Conservation (phyloP, 2,329 filamentous ascomycete species). For the Penicillium decumbens region DNA sequence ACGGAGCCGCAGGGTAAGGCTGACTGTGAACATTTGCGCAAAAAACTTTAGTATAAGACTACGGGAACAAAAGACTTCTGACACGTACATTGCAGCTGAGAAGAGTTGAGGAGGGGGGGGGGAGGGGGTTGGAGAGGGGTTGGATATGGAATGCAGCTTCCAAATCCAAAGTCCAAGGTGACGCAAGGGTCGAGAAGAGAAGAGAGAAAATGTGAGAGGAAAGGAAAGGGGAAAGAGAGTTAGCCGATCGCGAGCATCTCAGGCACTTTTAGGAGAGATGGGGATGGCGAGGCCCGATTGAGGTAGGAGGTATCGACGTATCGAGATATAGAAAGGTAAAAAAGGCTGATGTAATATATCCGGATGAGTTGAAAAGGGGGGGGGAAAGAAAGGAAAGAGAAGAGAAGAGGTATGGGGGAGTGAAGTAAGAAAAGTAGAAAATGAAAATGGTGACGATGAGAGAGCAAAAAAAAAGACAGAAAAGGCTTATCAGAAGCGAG, state of each 20-base stretch:
- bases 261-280: background rate
- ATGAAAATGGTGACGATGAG: conserved; percentile 26
- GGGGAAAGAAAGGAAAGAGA: background rate
- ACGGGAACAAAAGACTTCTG: background rate
- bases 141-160: conserved; percentile 10
- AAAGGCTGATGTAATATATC: background rate
- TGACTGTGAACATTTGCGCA: conserved; percentile 23
- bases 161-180: conserved; percentile 5
- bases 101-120: conserved; percentile 5
- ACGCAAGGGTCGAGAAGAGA: conserved; percentile 15
- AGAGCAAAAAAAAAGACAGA: background rate
- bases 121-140: conserved; percentile 6
- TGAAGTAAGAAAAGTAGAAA: conserved; percentile 4
- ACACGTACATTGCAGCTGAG: conserved; percentile 5
- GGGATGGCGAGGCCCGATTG: background rate
- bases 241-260: conserved; percentile 21
- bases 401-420: background rate
- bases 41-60: conserved; percentile 9
- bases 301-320: background rate
- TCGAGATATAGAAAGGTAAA: too few species aligned
- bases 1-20: conserved; percentile 13
- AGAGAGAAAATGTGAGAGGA: conserved; percentile 9
- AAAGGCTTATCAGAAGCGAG: conserved; percentile 35
- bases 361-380: background rate
- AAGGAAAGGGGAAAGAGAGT: conserved; percentile 10